phyloP scores from a whole-genome alignment of 1,284 basidiomycete species.

The Xerocomus nothofagi region DNA sequence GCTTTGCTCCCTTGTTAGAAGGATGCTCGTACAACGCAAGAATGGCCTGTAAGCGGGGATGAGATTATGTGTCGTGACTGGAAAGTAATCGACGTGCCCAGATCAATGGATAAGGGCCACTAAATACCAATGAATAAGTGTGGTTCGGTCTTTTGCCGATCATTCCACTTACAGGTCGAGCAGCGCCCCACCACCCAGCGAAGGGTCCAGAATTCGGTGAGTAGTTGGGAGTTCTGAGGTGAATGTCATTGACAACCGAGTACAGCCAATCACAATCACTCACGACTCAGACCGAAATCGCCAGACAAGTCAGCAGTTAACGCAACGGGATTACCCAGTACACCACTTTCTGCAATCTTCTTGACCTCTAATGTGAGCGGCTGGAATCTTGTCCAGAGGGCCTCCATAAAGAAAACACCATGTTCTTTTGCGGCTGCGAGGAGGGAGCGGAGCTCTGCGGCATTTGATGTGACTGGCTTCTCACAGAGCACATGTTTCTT shows the following conservation, averaged over 20 bases:
- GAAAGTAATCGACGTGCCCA: constrained; percentile 52
- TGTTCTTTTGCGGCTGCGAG: constrained; percentile 72
- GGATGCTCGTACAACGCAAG: constrained; percentile 80
- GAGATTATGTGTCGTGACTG: constrained; percentile 4
- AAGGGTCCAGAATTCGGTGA: constrained; percentile 79
- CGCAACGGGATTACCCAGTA: constrained; percentile 61
- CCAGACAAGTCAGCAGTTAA: constrained; percentile 74
- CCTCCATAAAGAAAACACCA: constrained; percentile 88
- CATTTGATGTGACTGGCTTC: constrained; percentile 73
- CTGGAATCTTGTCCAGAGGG: constrained; percentile 80
- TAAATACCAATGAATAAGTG: constrained; percentile 29
- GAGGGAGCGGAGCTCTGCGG: constrained; percentile 65
- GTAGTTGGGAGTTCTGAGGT: constrained; percentile 58
- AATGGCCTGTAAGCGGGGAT: constrained; percentile 52
- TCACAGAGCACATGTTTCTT: constrained; percentile 89
- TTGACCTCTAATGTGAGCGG: constrained; percentile 69
- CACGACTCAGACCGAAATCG: constrained; percentile 72
- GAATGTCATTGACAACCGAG: neutral
- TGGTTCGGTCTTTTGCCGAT: neutral
- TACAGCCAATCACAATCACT: constrained; percentile 30
- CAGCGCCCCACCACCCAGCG: constrained; percentile 81
- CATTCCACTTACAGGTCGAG: constrained; percentile 68
- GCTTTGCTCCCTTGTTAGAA: constrained; percentile 56
- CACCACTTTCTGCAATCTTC: constrained; percentile 59
- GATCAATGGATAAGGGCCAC: constrained; percentile 81